Conservation (phyloP, 352 stramenopile species). For the Thalassiosira livingstoniorum region DNA sequence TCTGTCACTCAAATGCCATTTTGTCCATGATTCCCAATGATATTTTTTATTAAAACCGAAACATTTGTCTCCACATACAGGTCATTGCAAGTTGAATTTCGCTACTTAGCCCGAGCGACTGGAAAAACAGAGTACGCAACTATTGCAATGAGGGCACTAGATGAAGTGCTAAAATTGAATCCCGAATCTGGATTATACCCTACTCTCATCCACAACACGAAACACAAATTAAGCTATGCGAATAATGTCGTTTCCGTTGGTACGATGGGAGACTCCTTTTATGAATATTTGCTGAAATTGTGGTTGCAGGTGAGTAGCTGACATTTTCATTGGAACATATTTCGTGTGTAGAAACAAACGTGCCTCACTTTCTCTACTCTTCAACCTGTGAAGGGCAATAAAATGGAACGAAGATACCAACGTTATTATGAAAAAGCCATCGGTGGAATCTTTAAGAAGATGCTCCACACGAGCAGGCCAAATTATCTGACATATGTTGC, state of each 20-base stretch:
- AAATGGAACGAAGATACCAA: conserved; percentile 71
- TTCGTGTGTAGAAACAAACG: not conserved
- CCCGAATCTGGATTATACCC: conserved; percentile 85
- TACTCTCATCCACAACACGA: conserved; percentile 15
- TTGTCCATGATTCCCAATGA: no score
- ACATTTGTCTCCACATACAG: not conserved
- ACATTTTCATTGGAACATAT: not conserved
- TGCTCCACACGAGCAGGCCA: conserved; percentile 82
- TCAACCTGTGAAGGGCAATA: conserved; percentile 86
- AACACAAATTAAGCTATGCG: no score
- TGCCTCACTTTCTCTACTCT: not conserved
- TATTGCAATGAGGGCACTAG: conserved; percentile 79
- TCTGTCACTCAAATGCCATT: no score
- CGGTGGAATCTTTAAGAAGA: conserved; percentile 88
- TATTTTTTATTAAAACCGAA: not conserved
- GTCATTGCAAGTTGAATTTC: conserved; percentile 83
- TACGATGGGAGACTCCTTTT: conserved; percentile 92
- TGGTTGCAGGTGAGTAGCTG: conserved; percentile 86
- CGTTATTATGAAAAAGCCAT: conserved; percentile 92
- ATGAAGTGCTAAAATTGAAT: conserved; percentile 59
- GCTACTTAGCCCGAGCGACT: conserved; percentile 79
- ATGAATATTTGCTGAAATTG: conserved; percentile 96
- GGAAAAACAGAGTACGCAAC: conserved; percentile 72
- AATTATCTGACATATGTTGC: conserved; percentile 46
- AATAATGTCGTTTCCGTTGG: conserved; percentile 88